Base-by-base conservation (phyloP, 495 filamentous ascomycete genomes). In the Bryoglossum gracile region DNA sequence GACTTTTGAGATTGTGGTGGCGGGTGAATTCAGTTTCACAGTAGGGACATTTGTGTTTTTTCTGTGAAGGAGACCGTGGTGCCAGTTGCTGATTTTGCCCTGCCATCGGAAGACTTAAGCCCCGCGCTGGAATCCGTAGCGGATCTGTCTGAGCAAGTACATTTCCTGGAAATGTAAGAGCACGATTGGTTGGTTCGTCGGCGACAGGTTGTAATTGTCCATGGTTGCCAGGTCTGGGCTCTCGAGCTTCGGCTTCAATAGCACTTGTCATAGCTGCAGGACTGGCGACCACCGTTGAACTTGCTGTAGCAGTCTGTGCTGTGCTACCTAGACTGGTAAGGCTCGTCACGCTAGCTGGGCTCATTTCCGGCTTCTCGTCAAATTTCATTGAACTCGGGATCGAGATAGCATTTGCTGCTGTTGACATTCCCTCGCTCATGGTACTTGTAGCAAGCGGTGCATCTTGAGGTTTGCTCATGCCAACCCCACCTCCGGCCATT, bases 1-100 rank as follows among this genome's bases (percentile, higher is more conserved):
- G 92, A 52, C 88, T 95, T 65, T 99, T 99, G n/a, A 99, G 78
- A 55, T 99, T 99, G 62, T 99, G 92, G 61, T 97, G 94, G 8
- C 92, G 78, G 8, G 92, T 99, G 58, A 99, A 99, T 58, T 94
- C 91, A 6, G 94, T 95, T 3, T 87, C 74, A 70, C 92, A 99
- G 65, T 94, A 95, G 2, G 85, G 89, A 59, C 92, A 99, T 51
- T 90, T 94, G 67, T 99, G 91, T 56, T 92, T 92, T 65, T 94
- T 95, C 18, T 78, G 73, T 6, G 84, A 83, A 4, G 82, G 78
- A n/a, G 89, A 80, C 62, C 81, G 74, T 49, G 78, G 72, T 53
- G 78, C 78, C 46, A 62, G 25, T 35, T 73, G 71, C 59, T 82
- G 76, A 39, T 67, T 65, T 22, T 80, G 79, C 22, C 76, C 75